Evolutionary conservation across 2,329 filamentous ascomycete species (phyloP).

Genomic region (Daldinia sp.): DNA sequence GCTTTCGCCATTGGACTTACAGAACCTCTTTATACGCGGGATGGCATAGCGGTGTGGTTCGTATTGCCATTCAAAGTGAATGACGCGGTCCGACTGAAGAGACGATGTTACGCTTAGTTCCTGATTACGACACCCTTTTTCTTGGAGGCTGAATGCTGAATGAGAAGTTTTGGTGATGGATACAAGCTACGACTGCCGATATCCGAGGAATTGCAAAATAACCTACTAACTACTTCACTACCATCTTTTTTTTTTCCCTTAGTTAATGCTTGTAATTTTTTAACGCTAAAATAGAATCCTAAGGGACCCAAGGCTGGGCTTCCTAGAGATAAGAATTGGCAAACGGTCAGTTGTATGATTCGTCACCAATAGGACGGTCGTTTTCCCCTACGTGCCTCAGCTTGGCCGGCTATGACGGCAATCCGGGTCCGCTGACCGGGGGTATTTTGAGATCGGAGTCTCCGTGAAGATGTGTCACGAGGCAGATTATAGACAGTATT

Average conservation of each 20-base stretch:
- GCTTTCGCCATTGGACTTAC: not conserved
- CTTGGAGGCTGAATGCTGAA: not conserved
- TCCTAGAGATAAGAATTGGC: not conserved
- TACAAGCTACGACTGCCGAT: not conserved
- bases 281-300: not conserved
- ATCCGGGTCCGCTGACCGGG: not conserved
- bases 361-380: not conserved
- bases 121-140: too few species aligned
- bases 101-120: constrained; percentile 2
- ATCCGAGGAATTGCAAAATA: not conserved
- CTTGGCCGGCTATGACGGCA: constrained; percentile 8
- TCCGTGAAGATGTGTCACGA: constrained; percentile 3
- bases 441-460: not conserved
- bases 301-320: not conserved
- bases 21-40: not conserved
- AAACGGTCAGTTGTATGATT: not conserved
- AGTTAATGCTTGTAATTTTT: not conserved
- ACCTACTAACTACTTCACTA: not conserved
- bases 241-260: too few species aligned
- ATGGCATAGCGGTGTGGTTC: not conserved
- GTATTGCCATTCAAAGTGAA: not conserved
- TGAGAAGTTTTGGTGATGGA: not conserved
- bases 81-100: not conserved
- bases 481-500: not conserved
- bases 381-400: constrained; percentile 1